Conservation (phyloP, 768 basidiomycete species). For the Cystofilobasidium ferigula region DNA sequence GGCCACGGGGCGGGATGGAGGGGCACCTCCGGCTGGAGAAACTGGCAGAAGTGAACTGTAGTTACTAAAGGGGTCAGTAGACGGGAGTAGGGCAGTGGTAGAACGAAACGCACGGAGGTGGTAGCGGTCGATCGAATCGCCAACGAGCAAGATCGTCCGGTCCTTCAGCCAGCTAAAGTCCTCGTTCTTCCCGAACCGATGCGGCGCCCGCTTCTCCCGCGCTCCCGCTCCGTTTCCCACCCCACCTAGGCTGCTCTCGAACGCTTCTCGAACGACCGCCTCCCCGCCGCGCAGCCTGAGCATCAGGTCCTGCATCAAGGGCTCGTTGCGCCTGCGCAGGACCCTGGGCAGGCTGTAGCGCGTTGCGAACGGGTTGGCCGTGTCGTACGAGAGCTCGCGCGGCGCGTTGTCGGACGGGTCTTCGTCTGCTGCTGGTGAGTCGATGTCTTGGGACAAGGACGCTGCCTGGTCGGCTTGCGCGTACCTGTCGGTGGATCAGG, state of each 20-base stretch:
- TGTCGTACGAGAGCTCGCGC: not conserved
- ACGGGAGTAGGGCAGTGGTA: not conserved
- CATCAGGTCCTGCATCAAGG: conserved; percentile 21
- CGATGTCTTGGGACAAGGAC: too few relatives aligned
- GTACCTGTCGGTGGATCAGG: too few relatives aligned
- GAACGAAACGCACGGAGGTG: conserved; percentile 1
- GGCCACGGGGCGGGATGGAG: conserved; percentile 19
- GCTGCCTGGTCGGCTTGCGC: too few relatives aligned
- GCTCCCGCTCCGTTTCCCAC: not conserved
- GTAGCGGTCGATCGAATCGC: conserved; percentile 16
- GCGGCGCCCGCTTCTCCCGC: not conserved
- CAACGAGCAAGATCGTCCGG: conserved; percentile 11
- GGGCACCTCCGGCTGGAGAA: conserved; percentile 7
- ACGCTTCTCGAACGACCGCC: conserved; percentile 3
- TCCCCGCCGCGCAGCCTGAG: conserved; percentile 12
- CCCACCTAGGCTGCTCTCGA: not conserved
- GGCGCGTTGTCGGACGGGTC: not conserved
- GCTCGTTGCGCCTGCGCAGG: not conserved
- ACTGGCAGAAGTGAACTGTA: conserved; percentile 20
- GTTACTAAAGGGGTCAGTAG: not conserved
- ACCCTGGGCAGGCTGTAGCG: not conserved
- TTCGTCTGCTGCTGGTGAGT: too few relatives aligned
- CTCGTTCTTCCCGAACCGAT: not conserved
- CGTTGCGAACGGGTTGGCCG: conserved; percentile 10
- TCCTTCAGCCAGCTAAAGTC: conserved; percentile 10